These are phyloP conservation scores for Didymella glomerata DNA, from an alignment of 2,329 filamentous ascomycete species.

Conservation along the genomic window DNA sequence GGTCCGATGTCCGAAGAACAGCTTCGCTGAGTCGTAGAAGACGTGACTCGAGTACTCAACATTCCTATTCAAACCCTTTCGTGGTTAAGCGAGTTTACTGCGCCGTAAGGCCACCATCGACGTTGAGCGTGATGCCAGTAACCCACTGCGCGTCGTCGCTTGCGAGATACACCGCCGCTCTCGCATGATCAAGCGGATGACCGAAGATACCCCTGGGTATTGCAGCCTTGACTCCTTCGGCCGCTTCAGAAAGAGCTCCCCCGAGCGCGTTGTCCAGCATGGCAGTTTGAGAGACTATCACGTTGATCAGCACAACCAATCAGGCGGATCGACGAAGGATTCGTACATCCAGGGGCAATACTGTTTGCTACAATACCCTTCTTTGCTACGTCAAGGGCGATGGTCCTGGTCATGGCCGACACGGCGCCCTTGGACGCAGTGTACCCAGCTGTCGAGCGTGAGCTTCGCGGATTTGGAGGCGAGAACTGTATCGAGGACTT, in stretches of 20 bases:
- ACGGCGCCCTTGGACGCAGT: conserved; percentile 60
- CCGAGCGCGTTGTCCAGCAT: conserved; percentile 40
- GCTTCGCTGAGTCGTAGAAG: not conserved
- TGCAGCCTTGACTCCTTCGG: conserved; percentile 22
- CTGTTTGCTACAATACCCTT: conserved; percentile 55
- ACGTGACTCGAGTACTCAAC: not conserved
- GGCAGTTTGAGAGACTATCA: conserved; percentile 42
- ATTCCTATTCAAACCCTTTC: not conserved
- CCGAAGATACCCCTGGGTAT: conserved; percentile 37
- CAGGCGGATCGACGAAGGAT: not conserved
- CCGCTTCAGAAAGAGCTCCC: conserved; percentile 21
- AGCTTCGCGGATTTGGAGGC: not conserved
- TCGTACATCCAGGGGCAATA: conserved; percentile 55
- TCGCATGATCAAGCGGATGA: conserved; percentile 32
- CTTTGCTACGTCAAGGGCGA: conserved; percentile 56
- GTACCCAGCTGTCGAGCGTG: conserved; percentile 48
- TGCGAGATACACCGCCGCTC: conserved; percentile 54
- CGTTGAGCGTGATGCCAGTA: conserved; percentile 52
- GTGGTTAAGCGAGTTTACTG: conserved; percentile 5
- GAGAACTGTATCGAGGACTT: conserved; percentile 16
- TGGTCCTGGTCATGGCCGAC: conserved; percentile 56
- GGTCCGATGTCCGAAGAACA: no score
- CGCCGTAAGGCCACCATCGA: conserved; percentile 53
- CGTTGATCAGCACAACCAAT: conserved; percentile 6
- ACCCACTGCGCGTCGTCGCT: conserved; percentile 56